Evolutionary conservation across 768 basidiomycete species (phyloP), one percentile per base, ranked within the genome.

Genomic region (Sistotremastrum suecicum): DNA sequence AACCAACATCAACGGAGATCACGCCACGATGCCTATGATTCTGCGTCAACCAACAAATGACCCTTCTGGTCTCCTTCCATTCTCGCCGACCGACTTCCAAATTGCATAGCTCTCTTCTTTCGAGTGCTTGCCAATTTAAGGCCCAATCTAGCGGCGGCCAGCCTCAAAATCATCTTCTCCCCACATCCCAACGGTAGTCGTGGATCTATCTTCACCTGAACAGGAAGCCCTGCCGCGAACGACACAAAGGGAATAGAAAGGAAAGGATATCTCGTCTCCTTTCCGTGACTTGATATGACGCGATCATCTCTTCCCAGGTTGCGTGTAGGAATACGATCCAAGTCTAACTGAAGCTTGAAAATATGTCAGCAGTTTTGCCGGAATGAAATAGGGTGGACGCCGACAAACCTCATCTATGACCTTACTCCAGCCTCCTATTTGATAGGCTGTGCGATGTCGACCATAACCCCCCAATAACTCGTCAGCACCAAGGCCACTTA

Each of bases 61-160:
- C 82, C 83, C 35, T 71, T 70, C 48, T 53, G 61, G 44, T 68
- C 63, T 11, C 61, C 60, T 48, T 80, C 78, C 86, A 90, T 88
- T 48, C 85, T 66, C 11, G 87, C 87, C 32, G 86, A 84, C 61
- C 80, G 78, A 55, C 76, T 85, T 11, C 94, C 94, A 64, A 99
- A 99, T 56, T 98, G 95, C 85, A 97, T 95, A 9, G 95, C 95
- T 48, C 85, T 62, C 65, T 99, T 99, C 60, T 83, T 90, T 51
- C 87, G 67, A 44, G 53, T 48, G 50, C 83, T 83, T 4, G 88
- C 86, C 51, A 79, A 75, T 2, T 72, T 61, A 38, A 97, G 66
- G 0, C 92, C 91, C n/a, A 90, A 54, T 51, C 75, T 75, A 50
- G 66, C 63, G 34, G 83, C 78, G 2, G 82, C 78, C 31, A 83